Conservation (phyloP, 768 basidiomycete genomes). For the Boletus rubropictus region DNA sequence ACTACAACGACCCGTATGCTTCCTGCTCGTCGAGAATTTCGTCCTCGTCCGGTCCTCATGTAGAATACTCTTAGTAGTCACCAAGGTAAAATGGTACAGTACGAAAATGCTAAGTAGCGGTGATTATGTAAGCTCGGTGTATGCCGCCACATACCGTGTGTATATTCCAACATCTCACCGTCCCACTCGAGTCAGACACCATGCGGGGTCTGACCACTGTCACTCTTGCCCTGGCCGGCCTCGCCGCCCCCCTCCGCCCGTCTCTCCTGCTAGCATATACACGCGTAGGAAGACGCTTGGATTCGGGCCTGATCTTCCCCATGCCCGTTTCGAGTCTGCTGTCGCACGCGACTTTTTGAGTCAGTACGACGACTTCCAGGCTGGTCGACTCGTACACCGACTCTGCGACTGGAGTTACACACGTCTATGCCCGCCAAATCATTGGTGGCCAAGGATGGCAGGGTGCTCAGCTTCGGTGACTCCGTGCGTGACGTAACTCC, state of each 20-base stretch:
- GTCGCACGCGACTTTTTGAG: conserved; percentile 60
- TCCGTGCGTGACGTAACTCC: conserved; percentile 51
- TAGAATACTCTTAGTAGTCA: too few relatives aligned
- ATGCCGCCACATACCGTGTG: too few relatives aligned
- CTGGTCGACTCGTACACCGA: conserved; percentile 80
- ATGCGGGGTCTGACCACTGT: conserved; percentile 68
- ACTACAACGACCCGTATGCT: too few relatives aligned
- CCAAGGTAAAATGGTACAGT: too few relatives aligned
- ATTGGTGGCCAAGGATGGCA: conserved; percentile 76
- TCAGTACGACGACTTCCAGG: conserved; percentile 32
- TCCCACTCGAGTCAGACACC: neutral
- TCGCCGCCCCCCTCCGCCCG: conserved; percentile 39
- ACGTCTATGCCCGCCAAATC: conserved; percentile 82
- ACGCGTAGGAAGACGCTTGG: conserved; percentile 75
- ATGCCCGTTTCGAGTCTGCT: conserved; percentile 59
- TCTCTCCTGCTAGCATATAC: neutral
- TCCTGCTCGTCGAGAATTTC: too few relatives aligned
- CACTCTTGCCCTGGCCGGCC: conserved; percentile 53
- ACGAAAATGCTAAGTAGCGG: too few relatives aligned
- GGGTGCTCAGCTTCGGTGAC: conserved; percentile 80
- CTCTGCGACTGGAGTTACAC: conserved; percentile 75
- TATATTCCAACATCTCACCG: too few relatives aligned
- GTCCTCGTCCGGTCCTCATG: too few relatives aligned
- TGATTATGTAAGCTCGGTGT: too few relatives aligned
- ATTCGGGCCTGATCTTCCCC: conserved; percentile 77